Evolutionary conservation across 1,139 yeast genomes (phyloP), one percentile per base, ranked within the genome.

Genomic region (Kurtzmaniella quercitrusa): DNA sequence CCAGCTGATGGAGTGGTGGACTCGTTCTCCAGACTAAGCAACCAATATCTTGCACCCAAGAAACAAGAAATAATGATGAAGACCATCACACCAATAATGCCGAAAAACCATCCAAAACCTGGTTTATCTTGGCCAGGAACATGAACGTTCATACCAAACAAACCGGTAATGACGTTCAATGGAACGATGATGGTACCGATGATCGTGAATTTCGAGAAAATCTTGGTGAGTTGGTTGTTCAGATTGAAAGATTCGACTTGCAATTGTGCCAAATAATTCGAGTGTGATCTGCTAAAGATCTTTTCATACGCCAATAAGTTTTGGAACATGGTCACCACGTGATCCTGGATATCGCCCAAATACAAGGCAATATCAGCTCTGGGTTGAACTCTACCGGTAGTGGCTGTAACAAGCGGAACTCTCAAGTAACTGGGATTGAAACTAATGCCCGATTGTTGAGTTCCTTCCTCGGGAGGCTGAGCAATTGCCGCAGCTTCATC

Each of bases 271-370:
- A 91, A 72, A 62, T 91, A 91, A 60, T 91, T 91, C 23, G 96
- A 78, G 62, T 91, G 98, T 1, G 95, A 85, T 52, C 98, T 77
- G 39, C 95, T 83, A 59, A 93, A 85, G 54, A 91, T 90, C 74
- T 91, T 91, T 63, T 91, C 98, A 57, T 89, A 91, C 2, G 95
- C 88, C 42, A 83, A 66, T 58, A 91, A 76, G 56, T 89, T 90
- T 63, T 90, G 96, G 63, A 83, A 86, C 98, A 91, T 91, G 15
- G 98, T 91, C 49, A 91, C 82, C 56, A 91, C 87, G 76, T 91
- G 98, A 75, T 91, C 98, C 68, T 91, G 98, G 57, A 91, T 91
- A 81, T 93, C 98, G 47, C 98, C 97, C 50, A 93, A 68, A 62
- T 91, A 93, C 50, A 93, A 73, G 0, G 93, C 93, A 58, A 85